Percentiles rank a stretch among this genome's conserved stretches.
Conservation (phyloP, 208 protist species). For the Herpetomonas samuelpessoai region DNA sequence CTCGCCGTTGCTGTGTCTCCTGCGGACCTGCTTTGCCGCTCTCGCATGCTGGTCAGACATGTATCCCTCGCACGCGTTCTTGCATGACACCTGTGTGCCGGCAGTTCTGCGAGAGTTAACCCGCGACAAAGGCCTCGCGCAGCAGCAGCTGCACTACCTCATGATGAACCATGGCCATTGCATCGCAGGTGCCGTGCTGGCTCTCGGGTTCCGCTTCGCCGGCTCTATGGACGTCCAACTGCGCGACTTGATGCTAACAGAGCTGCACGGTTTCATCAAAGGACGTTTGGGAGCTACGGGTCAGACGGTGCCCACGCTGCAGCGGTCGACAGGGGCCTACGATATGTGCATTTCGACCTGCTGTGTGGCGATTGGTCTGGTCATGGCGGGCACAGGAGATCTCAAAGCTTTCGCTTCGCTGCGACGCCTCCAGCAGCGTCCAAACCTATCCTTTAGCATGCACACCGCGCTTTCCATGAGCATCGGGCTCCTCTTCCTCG, state of each 20-base stretch:
- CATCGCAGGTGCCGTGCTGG: constrained; percentile 65
- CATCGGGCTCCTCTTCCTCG: constrained; percentile 95
- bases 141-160: constrained; percentile 69
- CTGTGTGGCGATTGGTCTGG: constrained; percentile 55
- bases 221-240: constrained; percentile 67
- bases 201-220: constrained; percentile 78
- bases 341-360: constrained; percentile 71
- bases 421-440: constrained; percentile 54
- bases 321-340: constrained; percentile 74
- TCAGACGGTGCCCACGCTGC: constrained; percentile 40
- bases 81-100: constrained; percentile 57
- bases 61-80: constrained; percentile 44
- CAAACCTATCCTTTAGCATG: constrained; percentile 80
- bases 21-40: constrained; percentile 73
- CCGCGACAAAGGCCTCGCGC: constrained; percentile 43
- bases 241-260: constrained; percentile 42
- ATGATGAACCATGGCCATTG: constrained; percentile 79
- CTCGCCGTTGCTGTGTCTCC: constrained; percentile 62
- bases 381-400: constrained; percentile 95
- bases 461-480: constrained; percentile 95
- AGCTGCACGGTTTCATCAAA: constrained; percentile 70
- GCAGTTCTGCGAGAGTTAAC: constrained; percentile 54
- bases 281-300: constrained; percentile 60
- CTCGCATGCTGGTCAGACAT: constrained; percentile 64
- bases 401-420: constrained; percentile 67